These are phyloP conservation scores for Aaosphaeria pasadenensis DNA, from an alignment of 2,329 filamentous ascomycete genomes.

Conservation along the genomic window DNA sequence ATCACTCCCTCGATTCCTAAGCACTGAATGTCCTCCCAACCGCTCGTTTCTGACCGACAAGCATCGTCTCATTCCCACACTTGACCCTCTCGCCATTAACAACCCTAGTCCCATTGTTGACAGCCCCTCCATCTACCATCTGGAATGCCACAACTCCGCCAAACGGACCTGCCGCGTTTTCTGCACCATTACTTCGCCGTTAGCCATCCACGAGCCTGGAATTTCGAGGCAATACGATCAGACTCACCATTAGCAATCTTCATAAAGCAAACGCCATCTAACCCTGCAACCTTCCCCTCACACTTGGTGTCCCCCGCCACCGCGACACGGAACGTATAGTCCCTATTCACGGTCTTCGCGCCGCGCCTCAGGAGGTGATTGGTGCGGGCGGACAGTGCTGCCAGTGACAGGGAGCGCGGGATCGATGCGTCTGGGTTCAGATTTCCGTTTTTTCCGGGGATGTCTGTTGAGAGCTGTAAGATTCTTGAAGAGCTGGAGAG, in stretches of 20 bases:
- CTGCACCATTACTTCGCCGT: background rate
- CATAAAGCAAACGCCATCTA: slow-evolving; percentile 51
- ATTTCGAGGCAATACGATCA: background rate
- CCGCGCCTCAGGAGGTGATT: background rate
- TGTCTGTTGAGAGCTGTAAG: slow-evolving; percentile 2
- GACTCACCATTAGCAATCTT: slow-evolving; percentile 13
- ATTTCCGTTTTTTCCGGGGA: slow-evolving; percentile 16
- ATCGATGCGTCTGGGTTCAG: slow-evolving; percentile 11
- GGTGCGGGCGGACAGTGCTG: slow-evolving; percentile 8
- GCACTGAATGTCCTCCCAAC: too few relatives aligned
- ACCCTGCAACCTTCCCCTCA: slow-evolving; percentile 55
- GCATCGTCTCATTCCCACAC: too few relatives aligned
- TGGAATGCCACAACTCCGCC: slow-evolving; percentile 19
- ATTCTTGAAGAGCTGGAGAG: background rate
- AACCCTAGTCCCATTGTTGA: background rate
- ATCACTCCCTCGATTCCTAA: too few relatives aligned
- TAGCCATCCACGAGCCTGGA: background rate
- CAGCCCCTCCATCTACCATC: slow-evolving; percentile 2
- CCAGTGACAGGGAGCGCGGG: slow-evolving; percentile 6
- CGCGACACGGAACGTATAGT: slow-evolving; percentile 19
- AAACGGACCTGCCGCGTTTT: slow-evolving; percentile 16
- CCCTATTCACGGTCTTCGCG: slow-evolving; percentile 10
- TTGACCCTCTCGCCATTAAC: too few relatives aligned
- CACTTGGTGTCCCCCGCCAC: slow-evolving; percentile 54
- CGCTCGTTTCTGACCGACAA: too few relatives aligned